phyloP scores from a whole-genome alignment of 2,329 filamentous ascomycete species.

The Hymenoscyphus fructigenus region DNA sequence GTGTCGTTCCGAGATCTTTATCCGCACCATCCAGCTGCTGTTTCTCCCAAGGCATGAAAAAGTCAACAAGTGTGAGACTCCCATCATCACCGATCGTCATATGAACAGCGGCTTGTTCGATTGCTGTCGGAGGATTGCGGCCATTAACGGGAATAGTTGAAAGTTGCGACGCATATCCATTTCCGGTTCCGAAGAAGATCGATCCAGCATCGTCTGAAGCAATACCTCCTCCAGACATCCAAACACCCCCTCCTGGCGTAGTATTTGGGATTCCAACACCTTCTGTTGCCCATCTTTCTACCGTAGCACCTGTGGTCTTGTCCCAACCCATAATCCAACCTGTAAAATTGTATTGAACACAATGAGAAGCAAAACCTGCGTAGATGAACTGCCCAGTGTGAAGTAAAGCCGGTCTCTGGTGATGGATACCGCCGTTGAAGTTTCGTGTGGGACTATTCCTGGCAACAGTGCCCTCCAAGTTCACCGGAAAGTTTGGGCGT shows the following conservation, averaged over 20 bases:
- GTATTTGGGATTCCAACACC: constrained; percentile 43
- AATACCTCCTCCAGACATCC: constrained; percentile 51
- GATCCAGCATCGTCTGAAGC: constrained; percentile 47
- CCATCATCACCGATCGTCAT: constrained; percentile 47
- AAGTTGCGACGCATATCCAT: constrained; percentile 49
- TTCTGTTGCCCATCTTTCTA: constrained; percentile 46
- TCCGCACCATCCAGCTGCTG: constrained; percentile 49
- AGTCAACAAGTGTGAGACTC: constrained; percentile 45
- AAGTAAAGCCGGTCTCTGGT: constrained; percentile 47
- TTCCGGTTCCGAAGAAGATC: constrained; percentile 49
- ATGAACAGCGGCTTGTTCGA: constrained; percentile 51
- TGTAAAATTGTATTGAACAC: constrained; percentile 51
- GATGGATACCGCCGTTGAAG: constrained; percentile 49
- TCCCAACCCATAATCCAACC: constrained; percentile 50
- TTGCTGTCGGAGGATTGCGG: constrained; percentile 43
- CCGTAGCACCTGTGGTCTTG: constrained; percentile 44
- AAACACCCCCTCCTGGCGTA: constrained; percentile 44
- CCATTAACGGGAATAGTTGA: constrained; percentile 44
- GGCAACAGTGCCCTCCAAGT: constrained; percentile 44
- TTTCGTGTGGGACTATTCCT: constrained; percentile 46
- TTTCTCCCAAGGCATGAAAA: constrained; percentile 53
- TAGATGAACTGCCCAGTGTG: constrained; percentile 48
- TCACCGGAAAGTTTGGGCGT: constrained; percentile 43
- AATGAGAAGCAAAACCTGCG: constrained; percentile 51
- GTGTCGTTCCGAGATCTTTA: constrained; percentile 48